phyloP scores from a whole-genome alignment of 371 early-diverging fungal genomes.

The Saksenaea vasiformis region DNA sequence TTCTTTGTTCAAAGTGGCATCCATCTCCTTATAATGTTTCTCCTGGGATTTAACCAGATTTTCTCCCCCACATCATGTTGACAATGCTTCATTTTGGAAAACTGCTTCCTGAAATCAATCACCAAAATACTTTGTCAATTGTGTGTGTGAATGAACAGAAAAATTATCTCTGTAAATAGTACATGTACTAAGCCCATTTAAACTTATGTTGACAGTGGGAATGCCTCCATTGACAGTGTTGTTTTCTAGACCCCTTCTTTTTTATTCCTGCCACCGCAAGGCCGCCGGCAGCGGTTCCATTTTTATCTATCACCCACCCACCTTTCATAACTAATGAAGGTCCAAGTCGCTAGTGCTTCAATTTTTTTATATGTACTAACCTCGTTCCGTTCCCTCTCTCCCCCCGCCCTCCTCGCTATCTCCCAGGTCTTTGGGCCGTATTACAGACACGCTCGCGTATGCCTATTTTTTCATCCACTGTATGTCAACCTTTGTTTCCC shows the following conservation, averaged over 20 bases:
- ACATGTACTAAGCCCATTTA: slow-evolving; percentile 1
- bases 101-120: neutral
- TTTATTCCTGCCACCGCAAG: neutral
- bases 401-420: neutral
- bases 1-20: neutral
- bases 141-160: neutral
- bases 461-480: neutral
- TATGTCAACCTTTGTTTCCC: neutral
- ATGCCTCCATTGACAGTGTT: slow-evolving; percentile 1
- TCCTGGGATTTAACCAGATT: neutral
- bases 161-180: neutral
- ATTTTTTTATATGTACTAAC: neutral
- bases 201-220: neutral
- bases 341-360: neutral
- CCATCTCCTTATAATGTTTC: neutral
- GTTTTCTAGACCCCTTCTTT: neutral
- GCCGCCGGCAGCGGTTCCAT: neutral
- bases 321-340: neutral
- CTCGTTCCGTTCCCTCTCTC: neutral
- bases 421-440: neutral
- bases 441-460: neutral
- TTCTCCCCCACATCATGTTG: slow-evolving; percentile 1
- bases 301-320: neutral
- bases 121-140: neutral
- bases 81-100: slow-evolving; percentile 1